Evolutionary conservation across 1,139 yeast species (phyloP), one percentile per base, ranked within the genome.

Genomic region (Yamadazyma taylorii): DNA sequence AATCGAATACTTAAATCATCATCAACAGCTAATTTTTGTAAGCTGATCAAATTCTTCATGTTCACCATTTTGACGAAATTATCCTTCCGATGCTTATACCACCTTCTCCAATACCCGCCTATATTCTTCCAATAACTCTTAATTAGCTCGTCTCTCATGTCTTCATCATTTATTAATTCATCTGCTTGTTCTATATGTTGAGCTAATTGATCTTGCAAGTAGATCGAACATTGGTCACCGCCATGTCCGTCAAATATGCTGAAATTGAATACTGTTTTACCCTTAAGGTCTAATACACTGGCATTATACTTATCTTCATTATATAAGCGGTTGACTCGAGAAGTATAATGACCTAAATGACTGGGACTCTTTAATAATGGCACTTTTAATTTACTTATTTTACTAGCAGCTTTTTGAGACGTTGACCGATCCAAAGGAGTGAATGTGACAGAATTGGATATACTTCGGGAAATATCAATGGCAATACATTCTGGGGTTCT

Each of bases 171-270:
- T 3, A 51, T 47, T 34, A 56, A 42, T 11, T 34, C 43, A 28
- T 46, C 39, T 13, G 68, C 64, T 5, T 51, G 52, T 51, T 85
- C 95, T 22, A 89, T 75, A 38, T 69, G 73, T 34, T 60, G 52
- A 24, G 82, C 76, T 31, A 88, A 68, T 39, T 78, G 68, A 8
- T 68, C 61, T 23, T 72, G 66, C 22, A 90, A 65, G 50, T 72
- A 85, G 19, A 65, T 71, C 30, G 89, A 73, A 52, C 96, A 87
- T 43, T 82, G 79, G 24, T 69, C 73, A 13, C 96, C 96, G 4
- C 97, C 97, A 59, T 92, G 98, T 2, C 97, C 98, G 60, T 92
- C 98, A 59, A 84, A 89, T 2, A 92, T 75, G 34, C 79, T 78
- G 56, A 85, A 81, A 51, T 79, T 79, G 61, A 88, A 83, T 23